Percentiles rank a stretch among this genome's conserved stretches.
These are phyloP conservation scores for Podospora pseudopauciseta DNA, from an alignment of 495 filamentous ascomycete genomes.

Conservation along the genomic window DNA sequence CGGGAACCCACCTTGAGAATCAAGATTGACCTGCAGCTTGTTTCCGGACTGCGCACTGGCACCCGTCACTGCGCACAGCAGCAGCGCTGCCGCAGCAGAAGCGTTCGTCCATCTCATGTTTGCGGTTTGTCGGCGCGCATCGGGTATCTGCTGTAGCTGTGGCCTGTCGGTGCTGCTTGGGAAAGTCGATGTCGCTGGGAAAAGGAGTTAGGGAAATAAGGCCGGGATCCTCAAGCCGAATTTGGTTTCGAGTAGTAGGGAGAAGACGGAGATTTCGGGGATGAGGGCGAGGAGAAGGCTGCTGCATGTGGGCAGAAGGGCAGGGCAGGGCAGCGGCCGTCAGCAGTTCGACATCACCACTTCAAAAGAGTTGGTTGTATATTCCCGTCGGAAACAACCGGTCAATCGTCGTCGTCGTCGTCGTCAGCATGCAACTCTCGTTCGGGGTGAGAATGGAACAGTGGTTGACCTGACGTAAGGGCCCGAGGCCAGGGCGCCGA, in stretches of 20 bases:
- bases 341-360: not conserved
- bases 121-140: not conserved
- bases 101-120: conserved; percentile 12
- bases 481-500: not conserved
- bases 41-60: conserved; percentile 6
- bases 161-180: not conserved
- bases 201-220: not conserved
- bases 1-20: conserved; percentile 15
- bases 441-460: too few species aligned
- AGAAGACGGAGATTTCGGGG: not conserved
- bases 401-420: not conserved
- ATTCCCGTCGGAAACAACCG: not conserved
- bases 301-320: not conserved
- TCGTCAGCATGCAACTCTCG: not conserved
- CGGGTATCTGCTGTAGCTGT: not conserved
- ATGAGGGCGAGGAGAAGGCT: not conserved
- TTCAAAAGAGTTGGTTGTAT: not conserved
- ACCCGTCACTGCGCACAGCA: conserved; percentile 13
- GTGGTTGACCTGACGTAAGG: not conserved
- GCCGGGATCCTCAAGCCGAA: not conserved
- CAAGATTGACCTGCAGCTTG: conserved; percentile 21
- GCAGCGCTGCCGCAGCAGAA: conserved; percentile 5
- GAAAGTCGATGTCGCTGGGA: not conserved
- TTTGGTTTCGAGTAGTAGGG: not conserved
- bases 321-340: not conserved